Conservation (phyloP, 208 protist genomes). For the Tritrichomonas musculus region DNA sequence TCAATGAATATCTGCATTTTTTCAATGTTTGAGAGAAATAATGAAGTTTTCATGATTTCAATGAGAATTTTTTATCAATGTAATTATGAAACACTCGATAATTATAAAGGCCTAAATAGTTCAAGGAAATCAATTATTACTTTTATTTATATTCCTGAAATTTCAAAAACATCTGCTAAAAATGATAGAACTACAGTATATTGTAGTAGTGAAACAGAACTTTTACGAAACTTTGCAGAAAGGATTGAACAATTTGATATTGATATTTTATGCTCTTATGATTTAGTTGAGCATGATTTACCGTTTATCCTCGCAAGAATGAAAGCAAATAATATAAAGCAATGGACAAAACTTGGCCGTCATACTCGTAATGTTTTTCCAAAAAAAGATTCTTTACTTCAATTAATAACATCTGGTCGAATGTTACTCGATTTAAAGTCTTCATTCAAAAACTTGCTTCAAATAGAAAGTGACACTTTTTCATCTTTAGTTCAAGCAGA, state of each 20-base stretch:
- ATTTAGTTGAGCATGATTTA: neutral
- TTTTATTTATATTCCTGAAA: neutral
- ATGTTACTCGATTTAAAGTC: neutral
- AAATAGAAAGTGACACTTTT: neutral
- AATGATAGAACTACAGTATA: neutral
- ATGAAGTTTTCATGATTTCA: neutral
- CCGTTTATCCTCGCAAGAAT: neutral
- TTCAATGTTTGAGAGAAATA: neutral
- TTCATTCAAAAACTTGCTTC: neutral
- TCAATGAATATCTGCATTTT: constrained; percentile 9
- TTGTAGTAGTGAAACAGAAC: neutral
- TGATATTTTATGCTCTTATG: neutral
- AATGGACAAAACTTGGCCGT: neutral
- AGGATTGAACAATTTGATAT: neutral
- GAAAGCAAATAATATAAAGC: neutral
- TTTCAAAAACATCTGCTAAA: neutral
- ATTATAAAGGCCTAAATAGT: neutral
- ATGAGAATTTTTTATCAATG: constrained; percentile 6
- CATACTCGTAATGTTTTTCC: neutral
- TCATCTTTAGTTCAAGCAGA: neutral
- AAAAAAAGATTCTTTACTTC: neutral
- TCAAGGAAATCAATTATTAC: neutral
- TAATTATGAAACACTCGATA: neutral
- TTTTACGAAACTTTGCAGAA: neutral
- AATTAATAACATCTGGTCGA: neutral